Conservation (phyloP, 257 asterid species). For the Craterostigma plantagineum region DNA sequence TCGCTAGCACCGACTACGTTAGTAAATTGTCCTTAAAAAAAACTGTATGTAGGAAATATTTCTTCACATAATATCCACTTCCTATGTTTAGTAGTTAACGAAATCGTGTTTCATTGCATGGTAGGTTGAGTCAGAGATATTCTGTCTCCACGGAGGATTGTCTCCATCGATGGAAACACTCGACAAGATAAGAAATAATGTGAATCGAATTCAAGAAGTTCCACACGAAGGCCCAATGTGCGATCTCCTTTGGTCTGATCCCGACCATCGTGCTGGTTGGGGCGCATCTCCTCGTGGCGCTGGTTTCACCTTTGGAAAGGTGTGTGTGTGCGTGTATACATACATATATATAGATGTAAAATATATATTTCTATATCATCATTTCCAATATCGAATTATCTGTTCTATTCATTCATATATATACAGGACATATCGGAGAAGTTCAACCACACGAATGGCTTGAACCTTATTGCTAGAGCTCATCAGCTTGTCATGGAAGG, state of each 20-base stretch:
- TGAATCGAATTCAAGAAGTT: conserved; percentile 83
- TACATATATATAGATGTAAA: not conserved
- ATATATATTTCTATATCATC: too few relatives aligned
- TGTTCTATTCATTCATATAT: too few relatives aligned
- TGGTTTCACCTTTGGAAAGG: conserved; percentile 82
- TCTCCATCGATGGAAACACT: conserved; percentile 72
- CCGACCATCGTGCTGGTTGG: conserved; percentile 85
- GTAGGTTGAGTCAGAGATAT: conserved; percentile 69
- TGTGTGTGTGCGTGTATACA: conserved; percentile 9
- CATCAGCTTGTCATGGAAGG: conserved; percentile 93
- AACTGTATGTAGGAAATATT: too few relatives aligned
- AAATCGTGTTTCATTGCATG: too few relatives aligned
- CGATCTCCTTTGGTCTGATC: conserved; percentile 82
- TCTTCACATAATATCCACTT: too few relatives aligned
- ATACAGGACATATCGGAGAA: conserved; percentile 77
- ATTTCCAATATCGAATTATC: too few relatives aligned
- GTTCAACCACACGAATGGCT: conserved; percentile 51
- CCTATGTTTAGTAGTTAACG: too few relatives aligned
- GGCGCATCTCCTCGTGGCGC: conserved; percentile 85
- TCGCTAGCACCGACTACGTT: too few relatives aligned
- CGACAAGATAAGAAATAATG: conserved; percentile 50
- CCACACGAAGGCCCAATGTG: conserved; percentile 88
- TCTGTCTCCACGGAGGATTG: conserved; percentile 12
- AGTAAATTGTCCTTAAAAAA: too few relatives aligned
- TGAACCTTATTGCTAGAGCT: conserved; percentile 74